Percentiles rank a stretch among this genome's conserved stretches.
phyloP scores from a whole-genome alignment of 2,329 filamentous ascomycete species.

The Magnaporthiopsis rhizophila region DNA sequence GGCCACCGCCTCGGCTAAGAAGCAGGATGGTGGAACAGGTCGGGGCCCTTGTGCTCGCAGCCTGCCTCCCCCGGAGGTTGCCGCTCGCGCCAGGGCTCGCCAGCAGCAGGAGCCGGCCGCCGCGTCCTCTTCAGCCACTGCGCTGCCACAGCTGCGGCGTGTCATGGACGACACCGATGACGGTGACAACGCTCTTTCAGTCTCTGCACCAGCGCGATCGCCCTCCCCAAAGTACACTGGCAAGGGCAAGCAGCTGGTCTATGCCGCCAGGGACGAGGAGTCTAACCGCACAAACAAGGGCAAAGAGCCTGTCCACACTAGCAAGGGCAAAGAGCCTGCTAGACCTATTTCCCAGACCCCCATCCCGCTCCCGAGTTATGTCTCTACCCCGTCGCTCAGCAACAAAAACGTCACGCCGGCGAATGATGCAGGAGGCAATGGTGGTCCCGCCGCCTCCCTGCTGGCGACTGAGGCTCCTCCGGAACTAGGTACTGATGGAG shows the following conservation, averaged over 20 bases:
- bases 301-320: neutral
- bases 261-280: neutral
- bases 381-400: neutral
- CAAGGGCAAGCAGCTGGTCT: neutral
- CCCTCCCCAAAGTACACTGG: neutral
- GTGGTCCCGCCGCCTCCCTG: neutral
- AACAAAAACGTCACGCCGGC: neutral
- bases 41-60: neutral
- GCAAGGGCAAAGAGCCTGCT: neutral
- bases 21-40: neutral
- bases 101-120: no score
- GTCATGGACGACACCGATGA: no score
- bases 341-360: neutral
- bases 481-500: slow-evolving; percentile 7
- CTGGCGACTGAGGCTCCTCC: neutral
- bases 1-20: no score
- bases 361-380: neutral
- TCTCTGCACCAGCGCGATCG: no score
- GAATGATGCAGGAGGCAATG: neutral
- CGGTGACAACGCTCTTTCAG: no score
- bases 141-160: no score
- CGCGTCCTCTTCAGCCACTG: no score
- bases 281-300: neutral
- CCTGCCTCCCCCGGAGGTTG: neutral
- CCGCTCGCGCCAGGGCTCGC: no score